Evolutionary conservation across 2,329 filamentous ascomycete species (phyloP).

Genomic region (Xylaria digitata): DNA sequence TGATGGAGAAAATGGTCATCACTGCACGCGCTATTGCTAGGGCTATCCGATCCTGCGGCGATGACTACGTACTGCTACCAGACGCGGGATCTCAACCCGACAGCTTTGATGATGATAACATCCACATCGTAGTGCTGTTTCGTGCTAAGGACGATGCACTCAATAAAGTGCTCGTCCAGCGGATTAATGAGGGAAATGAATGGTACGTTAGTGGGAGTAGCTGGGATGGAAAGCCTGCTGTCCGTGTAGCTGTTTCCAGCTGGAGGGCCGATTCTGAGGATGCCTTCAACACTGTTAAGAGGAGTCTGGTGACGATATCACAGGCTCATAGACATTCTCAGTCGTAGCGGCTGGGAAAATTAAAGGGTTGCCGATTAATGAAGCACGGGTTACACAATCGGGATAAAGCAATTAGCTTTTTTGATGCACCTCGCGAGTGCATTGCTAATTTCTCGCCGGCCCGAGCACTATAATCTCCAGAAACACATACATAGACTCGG

Average conservation of each 20-base stretch:
- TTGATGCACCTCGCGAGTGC: not conserved
- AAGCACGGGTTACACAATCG: not conserved
- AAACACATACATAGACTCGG: not conserved
- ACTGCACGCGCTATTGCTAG: constrained; percentile 75
- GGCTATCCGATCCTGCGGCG: constrained; percentile 70
- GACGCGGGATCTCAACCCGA: constrained; percentile 45
- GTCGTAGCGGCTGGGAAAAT: not conserved
- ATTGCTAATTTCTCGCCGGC: not conserved
- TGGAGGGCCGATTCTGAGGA: constrained; percentile 79
- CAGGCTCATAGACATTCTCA: constrained; percentile 34
- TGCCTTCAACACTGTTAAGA: constrained; percentile 73
- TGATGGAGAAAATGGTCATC: constrained; percentile 78
- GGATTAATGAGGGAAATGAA: constrained; percentile 77
- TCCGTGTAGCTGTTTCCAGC: constrained; percentile 86
- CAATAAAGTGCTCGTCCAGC: constrained; percentile 74
- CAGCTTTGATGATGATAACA: constrained; percentile 62
- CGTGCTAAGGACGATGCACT: constrained; percentile 72
- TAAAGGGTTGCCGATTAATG: not conserved
- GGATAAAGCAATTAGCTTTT: not conserved
- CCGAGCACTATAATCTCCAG: not conserved
- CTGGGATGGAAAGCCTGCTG: constrained; percentile 80
- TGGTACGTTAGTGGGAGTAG: constrained; percentile 86
- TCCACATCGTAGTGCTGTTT: constrained; percentile 82
- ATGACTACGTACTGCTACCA: constrained; percentile 43
- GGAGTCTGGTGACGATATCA: constrained; percentile 68